Base-by-base conservation (phyloP, 495 filamentous ascomycete genomes). In the Extremus antarcticus region DNA sequence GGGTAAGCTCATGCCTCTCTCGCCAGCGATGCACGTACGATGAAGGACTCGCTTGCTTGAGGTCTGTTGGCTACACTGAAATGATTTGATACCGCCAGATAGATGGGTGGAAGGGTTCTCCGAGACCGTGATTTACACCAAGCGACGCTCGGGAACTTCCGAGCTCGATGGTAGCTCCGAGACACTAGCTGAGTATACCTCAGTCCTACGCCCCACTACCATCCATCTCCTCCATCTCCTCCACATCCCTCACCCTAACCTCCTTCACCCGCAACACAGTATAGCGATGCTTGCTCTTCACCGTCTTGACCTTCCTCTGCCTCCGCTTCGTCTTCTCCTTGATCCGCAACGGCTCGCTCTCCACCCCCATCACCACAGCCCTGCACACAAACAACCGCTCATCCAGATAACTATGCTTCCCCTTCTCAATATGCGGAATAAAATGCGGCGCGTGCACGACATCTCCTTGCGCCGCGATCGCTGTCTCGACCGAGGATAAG, bases 251-350 rank as follows among this genome's bases (percentile, higher is more conserved):
- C 20, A 98, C 73, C 68, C 76, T 82, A 53, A 98, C 62, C 72
- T 95, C 87, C 68, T 82, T 82, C 24, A 97, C 81, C 69, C 81
- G 74, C 74, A 98, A 62, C 0, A 94, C 72, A n/a, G 94, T 98
- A 71, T 82, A 90, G 64, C 76, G 73, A 64, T 94, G 87, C 78
- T 97, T 94, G 73, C 86, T 96, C 68, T 70, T 78, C 16, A 90
- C 82, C 38, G 66, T 75, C 74, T 82, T 86, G 11, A 81, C 76
- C 63, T 82, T 80, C 65, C 94, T 75, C 65, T 84, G 79, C 74
- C 92, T 82, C 71, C 83, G 70, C 81, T 96, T 96, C 64, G 86
- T 97, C 86, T 97, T 97, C 76, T 89, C 79, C 73, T 87, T 86
- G 53, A 87, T 67, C 54, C 88, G 74, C 77, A 95, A 68, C 43